A percentile compares a stretch with the other conserved stretches of the same genome.
Conservation (phyloP, 352 stramenopile genomes). For the Albugo candida region DNA sequence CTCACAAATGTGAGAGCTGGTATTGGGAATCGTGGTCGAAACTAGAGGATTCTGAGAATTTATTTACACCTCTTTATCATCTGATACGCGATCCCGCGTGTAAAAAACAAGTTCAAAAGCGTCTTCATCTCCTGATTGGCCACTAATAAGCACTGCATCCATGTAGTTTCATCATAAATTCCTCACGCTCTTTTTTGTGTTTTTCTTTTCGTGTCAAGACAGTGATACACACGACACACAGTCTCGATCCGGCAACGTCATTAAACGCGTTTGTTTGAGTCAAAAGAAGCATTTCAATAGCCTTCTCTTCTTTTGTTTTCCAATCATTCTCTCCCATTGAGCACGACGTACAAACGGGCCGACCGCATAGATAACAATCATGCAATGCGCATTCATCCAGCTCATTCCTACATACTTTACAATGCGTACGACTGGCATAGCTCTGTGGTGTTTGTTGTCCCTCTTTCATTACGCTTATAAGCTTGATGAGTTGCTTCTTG, state of each 20-base stretch:
- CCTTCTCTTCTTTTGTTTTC: neutral
- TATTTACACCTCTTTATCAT: slow-evolving; percentile 57
- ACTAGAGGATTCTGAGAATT: slow-evolving; percentile 30
- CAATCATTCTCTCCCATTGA: slow-evolving; percentile 43
- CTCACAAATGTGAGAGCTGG: slow-evolving; percentile 43
- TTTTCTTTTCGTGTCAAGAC: slow-evolving; percentile 57
- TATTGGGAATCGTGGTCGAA: slow-evolving; percentile 2
- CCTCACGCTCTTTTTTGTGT: slow-evolving; percentile 42
- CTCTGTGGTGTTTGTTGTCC: slow-evolving; percentile 25
- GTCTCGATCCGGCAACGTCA: slow-evolving; percentile 6
- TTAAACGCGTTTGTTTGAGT: too few species aligned
- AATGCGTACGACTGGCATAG: slow-evolving; percentile 45
- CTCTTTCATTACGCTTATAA: slow-evolving; percentile 64
- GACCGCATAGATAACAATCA: slow-evolving; percentile 31
- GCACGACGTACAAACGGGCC: slow-evolving; percentile 63
- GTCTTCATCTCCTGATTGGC: neutral
- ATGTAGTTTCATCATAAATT: slow-evolving; percentile 65
- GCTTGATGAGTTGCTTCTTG: slow-evolving; percentile 53
- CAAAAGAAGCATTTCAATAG: too few species aligned
- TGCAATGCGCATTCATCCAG: slow-evolving; percentile 57
- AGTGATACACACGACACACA: slow-evolving; percentile 63
- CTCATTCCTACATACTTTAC: slow-evolving; percentile 50
- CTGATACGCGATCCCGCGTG: slow-evolving; percentile 13
- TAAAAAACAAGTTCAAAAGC: slow-evolving; percentile 18
- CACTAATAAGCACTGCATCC: slow-evolving; percentile 37